Evolutionary conservation across 495 filamentous ascomycete species (phyloP), one percentile per base, ranked within the genome.

Genomic region (Bryoglossum gracile): DNA sequence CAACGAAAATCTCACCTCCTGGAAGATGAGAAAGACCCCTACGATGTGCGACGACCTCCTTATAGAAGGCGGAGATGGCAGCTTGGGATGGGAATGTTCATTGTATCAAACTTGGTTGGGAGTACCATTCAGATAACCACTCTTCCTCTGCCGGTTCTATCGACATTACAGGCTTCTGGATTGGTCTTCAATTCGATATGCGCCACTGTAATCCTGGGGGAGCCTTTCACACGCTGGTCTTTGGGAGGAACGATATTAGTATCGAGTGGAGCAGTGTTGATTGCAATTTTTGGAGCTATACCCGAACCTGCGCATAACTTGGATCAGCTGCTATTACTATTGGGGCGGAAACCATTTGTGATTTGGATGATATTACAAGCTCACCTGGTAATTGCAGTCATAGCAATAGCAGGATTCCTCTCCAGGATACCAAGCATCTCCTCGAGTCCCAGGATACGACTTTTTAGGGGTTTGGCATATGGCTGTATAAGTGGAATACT

Each of bases 171-270:
- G 69, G 92, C 92, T 62, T 94, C 89, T 37, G 92, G 92, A 18
- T 75, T 99, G 24, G 92, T 97, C 24, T 99, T 99, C 72, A 99
- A 99, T 70, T 95, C 91, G 30, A 86, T 95, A 49, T 96, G 92
- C 66, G 92, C 92, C 33, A 90, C 89, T 2, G 68, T 99, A 33
- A 89, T 99, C 58, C 78, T 99, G 26, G 80, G 86, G 26, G 92
- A 99, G 68, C 84, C 89, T 2, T 99, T 96, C 67, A 99, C 92
- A 17, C 76, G 80, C 59, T 89, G 87, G 75, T 95, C 89, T 3
- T 75, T 95, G 23, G 75, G 85, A 56, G 92, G 92, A 14, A 99
- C 92, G 4, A 57, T 89, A 23, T 78, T 99, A 18, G 94, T 97
- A 13, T 90, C 84, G 48, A 69, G 73, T 25, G 92, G 92, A 32